Base-by-base conservation (phyloP, 495 filamentous ascomycete genomes). In the Coniosporium apollinis region DNA sequence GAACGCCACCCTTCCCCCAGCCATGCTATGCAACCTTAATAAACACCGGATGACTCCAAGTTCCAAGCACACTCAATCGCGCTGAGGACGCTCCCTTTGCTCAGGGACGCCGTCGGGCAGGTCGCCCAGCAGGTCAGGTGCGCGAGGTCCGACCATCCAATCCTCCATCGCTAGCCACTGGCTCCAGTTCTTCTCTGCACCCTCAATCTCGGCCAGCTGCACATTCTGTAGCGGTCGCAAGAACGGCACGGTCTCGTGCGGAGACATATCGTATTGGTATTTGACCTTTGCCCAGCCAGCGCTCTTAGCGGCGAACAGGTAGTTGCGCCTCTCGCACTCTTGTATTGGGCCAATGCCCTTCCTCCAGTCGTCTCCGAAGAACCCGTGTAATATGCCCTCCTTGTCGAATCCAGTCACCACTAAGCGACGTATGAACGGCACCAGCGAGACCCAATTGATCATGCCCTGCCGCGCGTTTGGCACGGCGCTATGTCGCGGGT, bases 91-190 rank as follows among this genome's bases (percentile, higher is more conserved):
- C n/a, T n/a, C n/a, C n/a, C n/a, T n/a, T n/a, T n/a, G n/a, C n/a
- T n/a, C 10, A 37, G 22, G 34, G 17, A 37, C 10, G 4, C 25
- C 10, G 15, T 28, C 34, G 17, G 20, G 28, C 21, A 37, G 17
- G 34, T 25, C 22, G 24, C 34, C 25, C 33, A 36, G 19, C 14
- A 36, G 19, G 10, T 61, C 57, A 5, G 70, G 71, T 19, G 68
- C 67, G 41, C 70, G 58, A 3, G 69, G 64, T 10, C 82, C 84
- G 30, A 92, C 62, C 82, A 92, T 89, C 83, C 85, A 93, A 51
- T 92, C 83, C 54, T 92, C 81, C 82, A 93, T 91, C 6, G 82
- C 82, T 21, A 92, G 58, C 81, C 82, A 91, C 47, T 79, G 71
- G 47, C 74, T 81, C 79, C 81, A 93, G 37, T 62, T 74, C 42